Percentiles rank a stretch among this genome's conserved stretches.
Conservation (phyloP, 1,139 yeast genomes). For the Kurtzmaniella natalensis region DNA sequence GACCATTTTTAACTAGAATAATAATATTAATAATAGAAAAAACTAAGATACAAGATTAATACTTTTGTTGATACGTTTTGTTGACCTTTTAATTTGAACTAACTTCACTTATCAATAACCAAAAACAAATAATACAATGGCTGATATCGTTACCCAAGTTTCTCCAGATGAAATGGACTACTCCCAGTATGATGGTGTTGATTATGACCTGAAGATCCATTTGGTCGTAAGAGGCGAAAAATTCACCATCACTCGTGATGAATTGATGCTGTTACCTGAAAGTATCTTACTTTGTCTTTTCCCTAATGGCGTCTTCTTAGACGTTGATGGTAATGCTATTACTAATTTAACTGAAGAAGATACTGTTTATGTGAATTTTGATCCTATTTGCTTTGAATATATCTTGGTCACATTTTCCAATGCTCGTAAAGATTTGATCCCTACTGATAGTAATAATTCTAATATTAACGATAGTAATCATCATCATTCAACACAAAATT, state of each 20-base stretch:
- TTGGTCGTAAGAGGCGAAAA: constrained; percentile 60
- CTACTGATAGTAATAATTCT: constrained; percentile 19
- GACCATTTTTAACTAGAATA: no score
- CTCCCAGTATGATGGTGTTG: constrained; percentile 26
- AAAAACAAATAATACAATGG: constrained; percentile 24
- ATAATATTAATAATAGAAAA: no score
- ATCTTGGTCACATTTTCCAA: constrained; percentile 62
- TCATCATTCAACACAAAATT: no score
- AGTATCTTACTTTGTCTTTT: constrained; percentile 79
- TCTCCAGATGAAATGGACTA: constrained; percentile 32
- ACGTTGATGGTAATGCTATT: constrained; percentile 69
- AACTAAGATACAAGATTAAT: no score
- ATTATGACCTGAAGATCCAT: constrained; percentile 59
- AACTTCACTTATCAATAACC: background rate
- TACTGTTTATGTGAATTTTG: constrained; percentile 75
- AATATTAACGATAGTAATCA: constrained; percentile 12
- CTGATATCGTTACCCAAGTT: constrained; percentile 64
- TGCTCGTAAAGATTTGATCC: constrained; percentile 36
- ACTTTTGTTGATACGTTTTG: no score
- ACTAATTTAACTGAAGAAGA: constrained; percentile 74
- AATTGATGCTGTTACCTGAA: constrained; percentile 87
- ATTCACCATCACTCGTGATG: constrained; percentile 79
- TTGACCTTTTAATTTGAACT: no score
- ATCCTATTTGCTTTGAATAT: constrained; percentile 81
- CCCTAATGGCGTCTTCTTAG: constrained; percentile 87